Evolutionary conservation across 345 rosid genomes (phyloP).

Genomic region (Raphanus raphanistrum): DNA sequence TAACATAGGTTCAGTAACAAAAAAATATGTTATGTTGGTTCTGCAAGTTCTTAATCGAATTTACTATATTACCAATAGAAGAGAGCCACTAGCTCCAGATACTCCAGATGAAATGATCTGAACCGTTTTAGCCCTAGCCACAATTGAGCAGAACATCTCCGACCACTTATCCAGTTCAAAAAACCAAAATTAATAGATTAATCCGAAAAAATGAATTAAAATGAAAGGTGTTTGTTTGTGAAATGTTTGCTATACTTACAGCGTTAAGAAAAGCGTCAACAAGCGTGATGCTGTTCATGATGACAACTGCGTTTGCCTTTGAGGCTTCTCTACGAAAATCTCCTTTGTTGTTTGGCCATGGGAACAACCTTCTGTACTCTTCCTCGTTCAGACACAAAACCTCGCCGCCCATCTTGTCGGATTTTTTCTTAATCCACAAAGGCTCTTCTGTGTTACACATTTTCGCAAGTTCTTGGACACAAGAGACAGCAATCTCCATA

Average conservation of each 20-base stretch:
- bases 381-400: slow-evolving; percentile 56
- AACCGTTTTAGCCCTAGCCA: slow-evolving; percentile 79
- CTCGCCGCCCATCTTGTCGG: slow-evolving; percentile 33
- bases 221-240: neutral
- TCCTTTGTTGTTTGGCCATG: slow-evolving; percentile 51
- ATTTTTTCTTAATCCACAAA: slow-evolving; percentile 59
- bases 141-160: slow-evolving; percentile 85
- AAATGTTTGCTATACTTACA: slow-evolving; percentile 39
- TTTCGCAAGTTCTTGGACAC: slow-evolving; percentile 64
- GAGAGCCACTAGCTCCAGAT: slow-evolving; percentile 74
- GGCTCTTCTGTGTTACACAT: slow-evolving; percentile 66
- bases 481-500: slow-evolving; percentile 66
- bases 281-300: slow-evolving; percentile 85
- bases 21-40: neutral
- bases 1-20: neutral
- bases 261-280: slow-evolving; percentile 86
- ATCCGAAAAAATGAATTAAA: neutral
- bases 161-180: slow-evolving; percentile 65
- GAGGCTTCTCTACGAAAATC: slow-evolving; percentile 70
- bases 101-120: slow-evolving; percentile 65
- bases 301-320: slow-evolving; percentile 69
- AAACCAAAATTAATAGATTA: neutral
- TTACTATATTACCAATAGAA: slow-evolving; percentile 60
- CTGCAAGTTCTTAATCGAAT: neutral
- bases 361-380: slow-evolving; percentile 67